These are phyloP conservation scores for Penicillium waksmanii DNA, from an alignment of 495 filamentous ascomycete species.

Conservation along the genomic window DNA sequence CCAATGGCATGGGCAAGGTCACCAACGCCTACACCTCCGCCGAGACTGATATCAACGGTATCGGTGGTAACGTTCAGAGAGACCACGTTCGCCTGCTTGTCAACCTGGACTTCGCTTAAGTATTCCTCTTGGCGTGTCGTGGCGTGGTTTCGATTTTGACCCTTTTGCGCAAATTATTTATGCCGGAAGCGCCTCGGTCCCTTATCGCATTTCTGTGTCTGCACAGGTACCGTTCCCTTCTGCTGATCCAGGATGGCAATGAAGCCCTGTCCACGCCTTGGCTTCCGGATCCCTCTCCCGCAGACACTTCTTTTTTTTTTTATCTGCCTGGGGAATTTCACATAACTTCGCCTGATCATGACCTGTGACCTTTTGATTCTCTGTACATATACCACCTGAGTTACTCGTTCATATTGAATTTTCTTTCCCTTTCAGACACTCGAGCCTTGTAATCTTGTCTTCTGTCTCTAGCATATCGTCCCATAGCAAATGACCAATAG, in stretches of 20 bases:
- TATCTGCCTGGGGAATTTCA: slow-evolving; percentile 11
- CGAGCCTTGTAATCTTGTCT: no score
- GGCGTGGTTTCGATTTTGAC: slow-evolving; percentile 5
- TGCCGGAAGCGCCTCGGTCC: slow-evolving; percentile 10
- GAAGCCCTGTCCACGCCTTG: slow-evolving; percentile 14
- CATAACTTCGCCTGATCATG: slow-evolving; percentile 26
- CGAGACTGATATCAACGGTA: no score
- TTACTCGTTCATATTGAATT: slow-evolving; percentile 27
- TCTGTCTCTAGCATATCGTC: no score
- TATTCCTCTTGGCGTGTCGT: neutral
- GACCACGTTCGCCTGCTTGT: slow-evolving; percentile 44
- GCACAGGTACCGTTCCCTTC: slow-evolving; percentile 8
- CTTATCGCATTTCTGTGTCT: no score
- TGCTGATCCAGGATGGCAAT: neutral
- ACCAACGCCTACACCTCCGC: slow-evolving; percentile 43
- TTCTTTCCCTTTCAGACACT: slow-evolving; percentile 26
- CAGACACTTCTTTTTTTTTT: slow-evolving; percentile 16
- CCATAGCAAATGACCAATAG: no score
- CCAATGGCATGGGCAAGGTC: no score
- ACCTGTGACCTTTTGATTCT: slow-evolving; percentile 28
- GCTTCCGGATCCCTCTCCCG: slow-evolving; percentile 14
- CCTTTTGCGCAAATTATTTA: slow-evolving; percentile 28
- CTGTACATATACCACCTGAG: slow-evolving; percentile 37
- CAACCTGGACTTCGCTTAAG: slow-evolving; percentile 40
- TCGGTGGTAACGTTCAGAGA: no score